Conservation (phyloP, 2,329 filamentous ascomycete genomes). For the Epichloe typhina region DNA sequence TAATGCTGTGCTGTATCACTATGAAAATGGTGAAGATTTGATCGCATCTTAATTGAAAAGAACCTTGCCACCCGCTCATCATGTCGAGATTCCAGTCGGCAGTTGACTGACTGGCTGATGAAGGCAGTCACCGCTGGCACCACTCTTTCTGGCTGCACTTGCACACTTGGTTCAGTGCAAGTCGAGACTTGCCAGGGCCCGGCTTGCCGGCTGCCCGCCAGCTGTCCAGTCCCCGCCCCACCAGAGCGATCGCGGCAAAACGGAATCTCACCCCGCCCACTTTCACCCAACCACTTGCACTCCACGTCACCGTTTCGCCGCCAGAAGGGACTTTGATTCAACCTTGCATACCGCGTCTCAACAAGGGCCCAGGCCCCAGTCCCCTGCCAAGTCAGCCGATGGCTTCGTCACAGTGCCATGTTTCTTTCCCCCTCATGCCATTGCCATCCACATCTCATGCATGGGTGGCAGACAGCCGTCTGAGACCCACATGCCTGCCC, state of each 20-base stretch:
- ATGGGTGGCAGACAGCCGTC: not conserved
- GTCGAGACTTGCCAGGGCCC: no score
- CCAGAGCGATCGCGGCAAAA: conserved; percentile 6
- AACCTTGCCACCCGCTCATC: not conserved
- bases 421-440: not conserved
- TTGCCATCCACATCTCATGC: not conserved
- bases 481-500: not conserved
- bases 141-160: not conserved
- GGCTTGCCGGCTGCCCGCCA: no score
- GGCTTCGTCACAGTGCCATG: no score
- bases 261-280: not conserved
- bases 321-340: not conserved
- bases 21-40: no score
- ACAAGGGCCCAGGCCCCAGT: no score
- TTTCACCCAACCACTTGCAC: not conserved
- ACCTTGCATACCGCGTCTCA: not conserved
- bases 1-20: not conserved
- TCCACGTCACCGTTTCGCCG: conserved; percentile 2
- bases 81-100: not conserved
- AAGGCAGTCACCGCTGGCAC: not conserved
- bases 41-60: no score
- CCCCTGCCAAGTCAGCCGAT: no score
- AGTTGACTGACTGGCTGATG: not conserved
- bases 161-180: not conserved
- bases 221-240: not conserved